A percentile compares a stretch with the other conserved stretches of the same genome.
These are phyloP conservation scores for Neopestalotiopsis rosae DNA, from an alignment of 2,329 filamentous ascomycete genomes.

Conservation along the genomic window DNA sequence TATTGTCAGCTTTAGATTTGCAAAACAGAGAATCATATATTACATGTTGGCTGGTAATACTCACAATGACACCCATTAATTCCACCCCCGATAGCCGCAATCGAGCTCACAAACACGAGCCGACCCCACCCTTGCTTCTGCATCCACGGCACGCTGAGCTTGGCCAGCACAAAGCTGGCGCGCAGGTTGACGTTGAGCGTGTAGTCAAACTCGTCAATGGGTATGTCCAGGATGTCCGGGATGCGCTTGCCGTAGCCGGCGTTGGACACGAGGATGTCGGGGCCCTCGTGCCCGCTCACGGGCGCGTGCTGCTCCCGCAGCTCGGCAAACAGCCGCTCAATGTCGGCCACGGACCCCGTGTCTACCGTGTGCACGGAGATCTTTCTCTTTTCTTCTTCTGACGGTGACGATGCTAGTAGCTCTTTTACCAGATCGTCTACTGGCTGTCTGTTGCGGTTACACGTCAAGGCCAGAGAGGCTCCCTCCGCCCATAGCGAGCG, in stretches of 20 bases:
- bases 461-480: constrained; percentile 40
- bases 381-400: constrained; percentile 18
- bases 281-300: constrained; percentile 44
- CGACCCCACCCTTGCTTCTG: constrained; percentile 64
- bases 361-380: constrained; percentile 65
- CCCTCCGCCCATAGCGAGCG: constrained; percentile 40
- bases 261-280: constrained; percentile 70
- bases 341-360: constrained; percentile 57
- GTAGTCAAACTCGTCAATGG: constrained; percentile 67
- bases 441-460: constrained; percentile 32
- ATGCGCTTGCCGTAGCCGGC: constrained; percentile 71
- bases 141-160: constrained; percentile 67
- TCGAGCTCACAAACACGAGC: constrained; percentile 68
- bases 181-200: constrained; percentile 67
- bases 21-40: too few relatives aligned
- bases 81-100: constrained; percentile 66
- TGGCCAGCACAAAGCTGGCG: constrained; percentile 66
- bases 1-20: too few relatives aligned
- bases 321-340: constrained; percentile 58
- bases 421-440: constrained; percentile 35
- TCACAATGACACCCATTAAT: constrained; percentile 63
- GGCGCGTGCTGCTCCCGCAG: constrained; percentile 53
- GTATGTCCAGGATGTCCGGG: constrained; percentile 60
- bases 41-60: neutral
- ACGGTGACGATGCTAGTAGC: constrained; percentile 23